phyloP scores from a whole-genome alignment of 768 basidiomycete species.

The Floccularia luteovirens region DNA sequence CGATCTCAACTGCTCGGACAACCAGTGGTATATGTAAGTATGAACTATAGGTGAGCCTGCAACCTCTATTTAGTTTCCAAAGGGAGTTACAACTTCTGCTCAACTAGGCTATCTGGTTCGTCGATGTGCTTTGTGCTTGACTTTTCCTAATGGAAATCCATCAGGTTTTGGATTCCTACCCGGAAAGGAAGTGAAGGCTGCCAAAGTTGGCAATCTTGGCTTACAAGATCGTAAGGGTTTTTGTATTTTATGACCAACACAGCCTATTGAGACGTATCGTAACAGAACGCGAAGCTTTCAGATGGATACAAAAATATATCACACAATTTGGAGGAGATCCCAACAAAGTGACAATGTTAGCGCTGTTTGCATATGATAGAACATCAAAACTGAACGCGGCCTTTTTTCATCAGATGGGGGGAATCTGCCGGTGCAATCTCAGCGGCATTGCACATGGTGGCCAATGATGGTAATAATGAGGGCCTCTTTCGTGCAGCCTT shows the following conservation, averaged over 20 bases:
- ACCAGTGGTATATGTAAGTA: slow-evolving; percentile 36
- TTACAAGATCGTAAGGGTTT: slow-evolving; percentile 19
- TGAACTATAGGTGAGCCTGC: slow-evolving; percentile 29
- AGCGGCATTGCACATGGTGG: slow-evolving; percentile 31
- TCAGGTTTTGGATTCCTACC: slow-evolving; percentile 26
- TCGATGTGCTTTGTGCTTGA: slow-evolving; percentile 26
- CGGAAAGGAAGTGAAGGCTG: slow-evolving; percentile 19
- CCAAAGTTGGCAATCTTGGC: slow-evolving; percentile 19
- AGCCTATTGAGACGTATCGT: neutral
- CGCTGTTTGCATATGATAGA: neutral
- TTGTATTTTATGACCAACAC: neutral
- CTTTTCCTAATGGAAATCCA: slow-evolving; percentile 23
- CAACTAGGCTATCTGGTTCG: slow-evolving; percentile 17
- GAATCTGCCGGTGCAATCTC: slow-evolving; percentile 49
- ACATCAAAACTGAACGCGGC: neutral
- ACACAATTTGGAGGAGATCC: slow-evolving; percentile 49
- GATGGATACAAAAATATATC: slow-evolving; percentile 54
- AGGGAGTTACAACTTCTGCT: neutral
- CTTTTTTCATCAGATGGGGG: slow-evolving; percentile 28
- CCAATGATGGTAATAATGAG: slow-evolving; percentile 26
- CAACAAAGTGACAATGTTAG: slow-evolving; percentile 33
- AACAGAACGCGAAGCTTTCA: slow-evolving; percentile 32
- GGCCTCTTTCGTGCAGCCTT: slow-evolving; percentile 34
- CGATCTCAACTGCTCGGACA: slow-evolving; percentile 28
- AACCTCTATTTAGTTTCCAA: slow-evolving; percentile 14